Conservation (phyloP, 2,329 filamentous ascomycete genomes). For the Aaosphaeria pasadenensis region DNA sequence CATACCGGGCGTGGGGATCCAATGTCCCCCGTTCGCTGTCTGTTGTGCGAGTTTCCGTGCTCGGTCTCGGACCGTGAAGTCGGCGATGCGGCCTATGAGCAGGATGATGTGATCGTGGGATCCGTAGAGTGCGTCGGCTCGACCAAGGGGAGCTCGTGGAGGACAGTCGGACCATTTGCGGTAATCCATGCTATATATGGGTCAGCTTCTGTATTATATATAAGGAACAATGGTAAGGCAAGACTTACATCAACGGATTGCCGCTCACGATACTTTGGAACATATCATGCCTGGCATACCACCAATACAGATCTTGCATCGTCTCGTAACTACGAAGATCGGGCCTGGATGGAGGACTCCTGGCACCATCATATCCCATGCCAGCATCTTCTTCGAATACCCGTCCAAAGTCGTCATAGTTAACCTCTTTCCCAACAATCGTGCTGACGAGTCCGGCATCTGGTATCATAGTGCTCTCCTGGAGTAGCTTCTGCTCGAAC, state of each 20-base stretch:
- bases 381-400: conserved; percentile 43
- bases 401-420: conserved; percentile 57
- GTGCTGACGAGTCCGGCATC: conserved; percentile 55
- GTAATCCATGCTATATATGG: conserved; percentile 66
- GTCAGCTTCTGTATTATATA: conserved; percentile 25
- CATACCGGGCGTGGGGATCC: conserved; percentile 54
- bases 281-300: conserved; percentile 91
- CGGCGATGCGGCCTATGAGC: conserved; percentile 72
- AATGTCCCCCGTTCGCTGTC: conserved; percentile 56
- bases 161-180: conserved; percentile 81
- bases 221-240: neutral
- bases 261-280: conserved; percentile 89
- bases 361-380: conserved; percentile 18
- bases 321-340: conserved; percentile 81
- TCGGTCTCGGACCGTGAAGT: conserved; percentile 76
- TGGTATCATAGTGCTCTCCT: conserved; percentile 42
- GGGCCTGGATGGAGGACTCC: conserved; percentile 10
- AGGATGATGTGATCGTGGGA: conserved; percentile 86
- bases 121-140: conserved; percentile 76
- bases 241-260: conserved; percentile 75
- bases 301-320: conserved; percentile 87
- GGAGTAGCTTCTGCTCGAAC: conserved; percentile 32
- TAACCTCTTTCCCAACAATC: conserved; percentile 56
- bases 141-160: conserved; percentile 76
- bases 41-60: conserved; percentile 71